Percentiles rank a stretch among this genome's conserved stretches.
phyloP scores from a whole-genome alignment of 2,329 filamentous ascomycete species.

The Beauveria varroae region DNA sequence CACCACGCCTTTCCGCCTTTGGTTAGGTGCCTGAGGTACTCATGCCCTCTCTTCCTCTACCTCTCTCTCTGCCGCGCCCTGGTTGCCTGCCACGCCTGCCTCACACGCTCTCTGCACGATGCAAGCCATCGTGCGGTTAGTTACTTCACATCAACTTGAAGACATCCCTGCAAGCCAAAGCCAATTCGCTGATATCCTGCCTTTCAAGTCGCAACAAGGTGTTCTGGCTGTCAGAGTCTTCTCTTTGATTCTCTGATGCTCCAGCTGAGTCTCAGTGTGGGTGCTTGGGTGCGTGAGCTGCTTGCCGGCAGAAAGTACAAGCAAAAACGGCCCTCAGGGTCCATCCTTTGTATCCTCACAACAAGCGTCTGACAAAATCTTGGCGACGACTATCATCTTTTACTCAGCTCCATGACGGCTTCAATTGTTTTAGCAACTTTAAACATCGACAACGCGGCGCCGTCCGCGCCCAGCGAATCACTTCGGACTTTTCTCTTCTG shows the following conservation, averaged over 20 bases:
- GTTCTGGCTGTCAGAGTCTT: too few species aligned
- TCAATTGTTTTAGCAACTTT: background rate
- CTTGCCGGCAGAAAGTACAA: background rate
- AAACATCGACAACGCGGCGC: background rate
- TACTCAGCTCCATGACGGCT: background rate
- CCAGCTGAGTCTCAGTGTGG: background rate
- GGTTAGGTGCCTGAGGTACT: background rate
- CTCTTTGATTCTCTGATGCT: background rate
- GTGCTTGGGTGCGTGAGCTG: background rate
- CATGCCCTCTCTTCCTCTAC: background rate
- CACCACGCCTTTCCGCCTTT: background rate
- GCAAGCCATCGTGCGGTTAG: slow-evolving; percentile 4
- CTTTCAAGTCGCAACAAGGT: too few species aligned
- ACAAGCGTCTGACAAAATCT: background rate
- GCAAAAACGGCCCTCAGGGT: background rate
- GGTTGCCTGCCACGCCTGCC: background rate
- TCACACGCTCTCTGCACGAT: background rate
- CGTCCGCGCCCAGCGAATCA: background rate
- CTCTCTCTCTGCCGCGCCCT: too few species aligned
- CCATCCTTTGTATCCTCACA: background rate
- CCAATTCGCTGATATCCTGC: too few species aligned
- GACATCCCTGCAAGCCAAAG: too few species aligned
- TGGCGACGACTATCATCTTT: background rate
- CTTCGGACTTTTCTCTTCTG: background rate
- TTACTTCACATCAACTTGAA: too few species aligned